Evolutionary conservation across 495 filamentous ascomycete genomes (phyloP), one percentile per base, ranked within the genome.

Genomic region (Parachaetomium inaequale): DNA sequence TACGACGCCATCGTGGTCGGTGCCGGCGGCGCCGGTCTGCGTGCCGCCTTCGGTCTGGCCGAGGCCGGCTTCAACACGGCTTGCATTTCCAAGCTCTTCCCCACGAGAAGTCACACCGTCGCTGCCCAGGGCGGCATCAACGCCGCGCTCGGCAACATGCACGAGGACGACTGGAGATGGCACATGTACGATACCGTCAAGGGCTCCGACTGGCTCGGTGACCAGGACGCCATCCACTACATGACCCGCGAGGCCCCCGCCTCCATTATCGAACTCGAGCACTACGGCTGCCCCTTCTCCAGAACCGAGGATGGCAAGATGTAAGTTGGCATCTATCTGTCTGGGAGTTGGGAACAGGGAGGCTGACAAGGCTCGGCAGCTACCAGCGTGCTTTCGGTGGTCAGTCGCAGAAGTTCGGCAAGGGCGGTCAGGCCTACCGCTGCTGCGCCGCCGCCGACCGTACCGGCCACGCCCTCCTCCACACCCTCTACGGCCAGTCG

Each of bases 161-260:
- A 85, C 79, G 81, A 82, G 77, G 93, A 98, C 75, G 93, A 98
- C 81, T 98, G 93, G 93, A 87, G 93, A 77, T 97, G 93, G 93
- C 93, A 98, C 81, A 97, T 97, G 93, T 98, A 97, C 82, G 93
- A 98, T 78, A 98, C 93, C 50, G 93, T 98, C 63, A 98, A 98
- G 82, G 93, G 93, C 69, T 95, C 90, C 58, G 93, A 98, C 82
- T 98, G 93, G 93, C 84, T 98, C 34, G 93, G 93, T 74, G 93
- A 98, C 79, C 93, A 98, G 80, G 93, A 98, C 78, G 93, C 93
- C 54, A 98, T 98, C 72, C 93, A 98, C 78, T 98, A 98, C 80
- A 98, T 98, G 93, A 96, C 93, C 63, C 84, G 92, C 63, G 94
- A 97, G 77, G 93, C 93, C 23, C 92, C 93, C 26, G 85, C 87